Conservation (phyloP, 768 basidiomycete species). For the Pleurotus eryngii region DNA sequence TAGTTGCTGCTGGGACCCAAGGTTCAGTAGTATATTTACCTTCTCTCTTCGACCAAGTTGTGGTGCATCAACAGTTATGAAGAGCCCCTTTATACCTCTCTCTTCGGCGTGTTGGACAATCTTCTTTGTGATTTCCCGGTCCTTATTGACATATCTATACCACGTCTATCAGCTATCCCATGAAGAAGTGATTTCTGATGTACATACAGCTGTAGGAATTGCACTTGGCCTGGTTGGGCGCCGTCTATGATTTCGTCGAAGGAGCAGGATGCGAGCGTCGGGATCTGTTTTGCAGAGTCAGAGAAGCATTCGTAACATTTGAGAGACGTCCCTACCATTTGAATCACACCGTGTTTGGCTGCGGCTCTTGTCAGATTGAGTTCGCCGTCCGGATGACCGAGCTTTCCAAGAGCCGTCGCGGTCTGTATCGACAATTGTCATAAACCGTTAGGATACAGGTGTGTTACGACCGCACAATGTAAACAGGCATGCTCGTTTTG, state of each 20-base stretch:
- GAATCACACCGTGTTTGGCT: constrained; percentile 62
- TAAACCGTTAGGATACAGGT: background rate
- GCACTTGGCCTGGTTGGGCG: constrained; percentile 72
- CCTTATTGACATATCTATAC: constrained; percentile 84
- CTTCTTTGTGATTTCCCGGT: constrained; percentile 78
- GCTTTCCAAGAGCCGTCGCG: constrained; percentile 89
- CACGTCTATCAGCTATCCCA: background rate
- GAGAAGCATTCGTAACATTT: background rate
- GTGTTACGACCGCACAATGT: constrained; percentile 51
- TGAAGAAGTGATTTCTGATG: background rate
- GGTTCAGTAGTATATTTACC: constrained; percentile 20
- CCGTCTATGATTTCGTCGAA: constrained; percentile 96
- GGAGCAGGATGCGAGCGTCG: constrained; percentile 91
- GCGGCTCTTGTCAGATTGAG: constrained; percentile 87
- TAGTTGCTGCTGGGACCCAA: background rate
- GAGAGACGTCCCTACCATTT: constrained; percentile 34
- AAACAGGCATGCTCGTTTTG: constrained; percentile 71
- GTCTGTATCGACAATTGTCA: constrained; percentile 25
- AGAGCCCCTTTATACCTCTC: constrained; percentile 88
- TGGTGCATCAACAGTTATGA: constrained; percentile 97
- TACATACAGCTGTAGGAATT: constrained; percentile 80
- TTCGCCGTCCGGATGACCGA: constrained; percentile 96
- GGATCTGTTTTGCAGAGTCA: constrained; percentile 55
- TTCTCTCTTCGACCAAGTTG: constrained; percentile 93
- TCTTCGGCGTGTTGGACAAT: constrained; percentile 88